Evolutionary conservation across 495 filamentous ascomycete genomes (phyloP).

Genomic region (Xylona heveae): DNA sequence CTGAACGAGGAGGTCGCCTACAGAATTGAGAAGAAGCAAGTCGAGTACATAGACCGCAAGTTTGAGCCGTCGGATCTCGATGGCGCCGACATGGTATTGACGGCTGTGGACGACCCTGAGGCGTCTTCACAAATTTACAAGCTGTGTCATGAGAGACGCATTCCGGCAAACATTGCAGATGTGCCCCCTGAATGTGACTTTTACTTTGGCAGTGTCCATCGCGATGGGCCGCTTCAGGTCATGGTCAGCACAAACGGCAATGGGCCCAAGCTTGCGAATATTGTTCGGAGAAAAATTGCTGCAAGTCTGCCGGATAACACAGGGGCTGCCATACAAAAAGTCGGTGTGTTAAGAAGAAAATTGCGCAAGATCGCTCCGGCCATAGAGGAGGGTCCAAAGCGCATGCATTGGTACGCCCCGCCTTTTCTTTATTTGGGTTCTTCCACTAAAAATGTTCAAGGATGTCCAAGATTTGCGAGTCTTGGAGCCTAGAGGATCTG

Average conservation of each 20-base stretch:
- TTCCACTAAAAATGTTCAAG: conserved; percentile 13
- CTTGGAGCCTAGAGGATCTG: conserved; percentile 69
- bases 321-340: conserved; percentile 62
- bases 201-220: conserved; percentile 88
- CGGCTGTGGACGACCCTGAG: conserved; percentile 77
- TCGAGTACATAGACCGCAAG: conserved; percentile 56
- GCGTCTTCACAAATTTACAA: conserved; percentile 78
- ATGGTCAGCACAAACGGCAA: conserved; percentile 99
- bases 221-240: conserved; percentile 86
- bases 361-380: conserved; percentile 55
- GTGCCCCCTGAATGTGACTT: conserved; percentile 96
- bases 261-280: conserved; percentile 74
- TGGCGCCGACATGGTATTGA: conserved; percentile 63
- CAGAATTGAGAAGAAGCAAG: conserved; percentile 49
- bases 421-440: neutral
- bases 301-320: conserved; percentile 48
- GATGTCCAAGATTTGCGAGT: conserved; percentile 83
- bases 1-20: conserved; percentile 75
- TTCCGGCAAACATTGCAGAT: conserved; percentile 89
- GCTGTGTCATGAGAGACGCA: conserved; percentile 63
- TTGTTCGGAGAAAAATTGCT: conserved; percentile 69
- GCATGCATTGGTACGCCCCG: conserved; percentile 65
- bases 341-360: conserved; percentile 61
- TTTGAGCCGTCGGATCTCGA: conserved; percentile 73
- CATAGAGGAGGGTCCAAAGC: conserved; percentile 53